Evolutionary conservation across 768 basidiomycete species (phyloP).

Genomic region (Russula foetens): DNA sequence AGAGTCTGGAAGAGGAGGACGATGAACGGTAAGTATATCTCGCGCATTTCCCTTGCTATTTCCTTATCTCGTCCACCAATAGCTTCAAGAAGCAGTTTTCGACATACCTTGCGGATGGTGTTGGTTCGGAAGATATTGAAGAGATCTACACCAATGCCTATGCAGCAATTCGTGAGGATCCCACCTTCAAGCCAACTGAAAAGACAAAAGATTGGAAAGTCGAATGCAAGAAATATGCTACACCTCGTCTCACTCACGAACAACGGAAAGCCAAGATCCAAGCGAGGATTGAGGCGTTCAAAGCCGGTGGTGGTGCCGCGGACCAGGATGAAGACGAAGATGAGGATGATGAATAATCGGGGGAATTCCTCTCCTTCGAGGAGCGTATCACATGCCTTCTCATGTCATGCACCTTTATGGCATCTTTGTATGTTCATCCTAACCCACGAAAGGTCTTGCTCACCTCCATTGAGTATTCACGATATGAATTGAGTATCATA

Average conservation of each 20-base stretch:
- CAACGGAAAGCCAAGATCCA: slow-evolving; percentile 77
- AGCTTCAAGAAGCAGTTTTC: slow-evolving; percentile 98
- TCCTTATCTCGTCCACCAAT: slow-evolving; percentile 12
- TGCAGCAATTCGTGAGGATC: slow-evolving; percentile 93
- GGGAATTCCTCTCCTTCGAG: neutral
- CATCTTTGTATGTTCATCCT: neutral
- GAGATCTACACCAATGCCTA: slow-evolving; percentile 92
- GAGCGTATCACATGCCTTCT: neutral
- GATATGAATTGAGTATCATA: neutral
- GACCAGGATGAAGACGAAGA: slow-evolving; percentile 45
- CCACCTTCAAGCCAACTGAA: slow-evolving; percentile 80
- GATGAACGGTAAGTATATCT: slow-evolving; percentile 73
- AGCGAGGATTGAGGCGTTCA: slow-evolving; percentile 86
- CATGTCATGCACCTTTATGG: neutral
- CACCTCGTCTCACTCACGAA: slow-evolving; percentile 58
- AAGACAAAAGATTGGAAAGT: slow-evolving; percentile 90
- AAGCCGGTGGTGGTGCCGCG: slow-evolving; percentile 41
- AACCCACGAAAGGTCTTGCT: neutral
- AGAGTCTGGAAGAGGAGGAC: slow-evolving; percentile 98
- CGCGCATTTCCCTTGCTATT: neutral
- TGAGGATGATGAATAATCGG: slow-evolving; percentile 40
- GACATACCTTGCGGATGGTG: slow-evolving; percentile 87
- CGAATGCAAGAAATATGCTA: slow-evolving; percentile 67
- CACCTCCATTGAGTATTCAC: neutral
- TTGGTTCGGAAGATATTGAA: slow-evolving; percentile 95